A percentile compares a stretch with the other conserved stretches of the same genome.
Evolutionary conservation across 2,329 filamentous ascomycete species (phyloP).

Genomic region (Acrocalymma vagum): DNA sequence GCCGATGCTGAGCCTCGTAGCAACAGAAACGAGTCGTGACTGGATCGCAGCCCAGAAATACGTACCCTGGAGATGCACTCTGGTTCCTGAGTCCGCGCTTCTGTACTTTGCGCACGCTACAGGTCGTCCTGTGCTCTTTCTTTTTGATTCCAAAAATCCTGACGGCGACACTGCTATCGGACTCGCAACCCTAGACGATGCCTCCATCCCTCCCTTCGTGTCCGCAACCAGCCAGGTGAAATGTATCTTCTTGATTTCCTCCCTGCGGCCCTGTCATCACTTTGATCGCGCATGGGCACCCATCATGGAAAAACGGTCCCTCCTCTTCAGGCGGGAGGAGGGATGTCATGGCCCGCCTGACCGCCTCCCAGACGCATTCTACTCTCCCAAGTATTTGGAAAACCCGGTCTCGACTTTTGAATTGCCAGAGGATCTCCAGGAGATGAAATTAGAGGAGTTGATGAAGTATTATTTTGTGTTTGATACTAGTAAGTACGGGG

Average conservation of each 20-base stretch:
- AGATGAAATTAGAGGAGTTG: constrained; percentile 1
- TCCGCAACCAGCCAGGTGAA: constrained; percentile 4
- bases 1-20: constrained; percentile 1
- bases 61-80: constrained; percentile 2
- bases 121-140: too few relatives aligned
- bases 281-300: constrained; percentile 2
- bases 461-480: constrained; percentile 5
- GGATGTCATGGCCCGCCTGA: background rate
- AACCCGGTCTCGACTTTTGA: constrained; percentile 3
- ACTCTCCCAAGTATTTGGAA: constrained; percentile 4
- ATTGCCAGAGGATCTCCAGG: constrained; percentile 1
- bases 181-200: constrained; percentile 3
- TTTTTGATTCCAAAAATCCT: background rate
- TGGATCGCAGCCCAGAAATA: constrained; percentile 5
- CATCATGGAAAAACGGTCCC: constrained; percentile 1
- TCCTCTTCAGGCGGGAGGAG: background rate
- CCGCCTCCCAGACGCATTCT: too few relatives aligned
- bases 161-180: background rate
- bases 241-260: constrained; percentile 4
- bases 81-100: constrained; percentile 1
- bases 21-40: constrained; percentile 3
- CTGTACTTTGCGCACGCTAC: constrained; percentile 4
- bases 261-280: background rate
- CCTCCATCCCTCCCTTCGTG: background rate
- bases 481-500: constrained; percentile 4